A percentile compares a stretch with the other conserved stretches of the same genome.
Conservation (phyloP, 2,329 filamentous ascomycete species). For the Pseudonectria buxi region DNA sequence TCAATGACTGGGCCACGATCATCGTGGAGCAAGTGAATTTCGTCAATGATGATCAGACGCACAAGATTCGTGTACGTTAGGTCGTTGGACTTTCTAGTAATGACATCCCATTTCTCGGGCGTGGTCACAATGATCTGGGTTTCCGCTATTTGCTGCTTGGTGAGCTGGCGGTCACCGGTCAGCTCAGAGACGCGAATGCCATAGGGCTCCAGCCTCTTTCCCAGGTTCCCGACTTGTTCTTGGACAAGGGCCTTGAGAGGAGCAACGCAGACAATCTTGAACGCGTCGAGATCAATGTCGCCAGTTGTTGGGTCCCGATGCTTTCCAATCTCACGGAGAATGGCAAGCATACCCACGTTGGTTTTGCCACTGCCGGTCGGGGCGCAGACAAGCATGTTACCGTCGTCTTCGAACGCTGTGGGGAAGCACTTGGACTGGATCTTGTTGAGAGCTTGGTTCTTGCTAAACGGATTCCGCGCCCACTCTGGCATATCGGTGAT, state of each 20-base stretch:
- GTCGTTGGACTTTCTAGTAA: constrained; percentile 95
- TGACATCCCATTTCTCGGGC: constrained; percentile 98
- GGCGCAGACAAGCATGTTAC: constrained; percentile 96
- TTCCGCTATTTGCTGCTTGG: constrained; percentile 95
- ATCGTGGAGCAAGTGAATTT: constrained; percentile 95
- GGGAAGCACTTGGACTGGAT: constrained; percentile 94
- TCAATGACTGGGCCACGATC: constrained; percentile 94
- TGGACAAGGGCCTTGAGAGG: constrained; percentile 93
- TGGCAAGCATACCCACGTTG: constrained; percentile 95
- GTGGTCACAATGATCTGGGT: constrained; percentile 98
- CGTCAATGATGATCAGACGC: constrained; percentile 90
- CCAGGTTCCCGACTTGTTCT: constrained; percentile 97
- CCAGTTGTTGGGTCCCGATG: constrained; percentile 82
- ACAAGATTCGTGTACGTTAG: constrained; percentile 97
- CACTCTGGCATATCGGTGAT: constrained; percentile 87
- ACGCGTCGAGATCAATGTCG: constrained; percentile 91
- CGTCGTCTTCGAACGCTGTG: constrained; percentile 85
- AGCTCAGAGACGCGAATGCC: constrained; percentile 92
- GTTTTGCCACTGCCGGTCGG: constrained; percentile 97
- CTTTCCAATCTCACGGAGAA: constrained; percentile 94
- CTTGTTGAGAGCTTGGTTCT: constrained; percentile 80
- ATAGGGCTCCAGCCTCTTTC: constrained; percentile 80
- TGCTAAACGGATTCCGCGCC: constrained; percentile 80
- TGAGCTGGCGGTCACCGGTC: constrained; percentile 95
- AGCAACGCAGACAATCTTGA: constrained; percentile 98